Evolutionary conservation across 371 early-diverging fungal genomes (phyloP), one percentile per base, ranked within the genome.

Genomic region (Aphelidium insulamus): DNA sequence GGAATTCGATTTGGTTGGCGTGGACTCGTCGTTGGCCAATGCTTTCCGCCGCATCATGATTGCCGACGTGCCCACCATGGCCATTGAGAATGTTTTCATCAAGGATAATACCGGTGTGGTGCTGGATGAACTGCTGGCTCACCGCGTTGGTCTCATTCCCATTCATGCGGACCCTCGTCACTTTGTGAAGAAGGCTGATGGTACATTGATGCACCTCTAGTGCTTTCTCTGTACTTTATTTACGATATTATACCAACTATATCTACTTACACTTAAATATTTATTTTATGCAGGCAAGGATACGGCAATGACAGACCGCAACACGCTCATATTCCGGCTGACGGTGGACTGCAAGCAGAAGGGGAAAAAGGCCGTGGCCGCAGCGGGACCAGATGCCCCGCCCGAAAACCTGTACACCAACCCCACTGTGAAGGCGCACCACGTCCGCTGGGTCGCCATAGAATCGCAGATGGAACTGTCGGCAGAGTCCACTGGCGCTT

Each of bases 51-150:
- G 98, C 29, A 84, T 92, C 24, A 48, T 98, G 64, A 84, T 98
- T 38, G 76, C 91, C 2, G 97, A 91, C 59, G 74, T 94, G 6
- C 90, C 95, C 16, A 86, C 92, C 0, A 77, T 94, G 85, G 97
- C 98, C 6, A 92, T 97, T 32, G 97, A 98, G 47, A 69, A 76
- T 28, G 92, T 98, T 9, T 91, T 72, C 49, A 69, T 98, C 34
- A 53, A 70, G 59, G 78, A 92, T 62, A 95, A 98, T 61, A 86
- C 81, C 9, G 72, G 81, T 4, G 68, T 98, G 26, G 72, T 99
- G 45, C 80, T 82, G 37, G 99, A 99, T 50, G 98, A 99, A 55
- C 73, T 97, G 2, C 51, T 98, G 26, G 77, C 95, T n/a, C 92
- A 97, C 45, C 73, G 99, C 39, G 55, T 99, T 22, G 98, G 98